phyloP scores from a whole-genome alignment of 768 basidiomycete species.

The Phanerochaete sordida region DNA sequence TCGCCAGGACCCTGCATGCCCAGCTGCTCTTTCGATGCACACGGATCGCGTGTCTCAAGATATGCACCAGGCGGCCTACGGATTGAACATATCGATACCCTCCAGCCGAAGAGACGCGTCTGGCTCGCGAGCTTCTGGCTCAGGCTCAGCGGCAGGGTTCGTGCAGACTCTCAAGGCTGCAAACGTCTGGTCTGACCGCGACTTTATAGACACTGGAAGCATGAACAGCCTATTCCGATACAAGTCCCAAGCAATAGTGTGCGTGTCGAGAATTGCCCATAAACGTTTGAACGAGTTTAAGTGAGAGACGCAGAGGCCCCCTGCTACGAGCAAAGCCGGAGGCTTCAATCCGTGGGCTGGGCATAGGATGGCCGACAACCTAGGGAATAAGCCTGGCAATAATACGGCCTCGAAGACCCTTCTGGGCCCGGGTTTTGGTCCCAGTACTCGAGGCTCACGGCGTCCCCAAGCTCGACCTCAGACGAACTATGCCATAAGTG shows the following conservation, averaged over 20 bases:
- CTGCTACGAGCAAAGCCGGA: too few relatives aligned
- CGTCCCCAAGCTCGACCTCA: background rate
- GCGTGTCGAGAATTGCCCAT: too few relatives aligned
- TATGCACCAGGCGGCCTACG: background rate
- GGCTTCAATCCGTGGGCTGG: background rate
- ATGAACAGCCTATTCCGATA: background rate
- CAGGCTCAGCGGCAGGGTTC: background rate
- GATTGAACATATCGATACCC: background rate
- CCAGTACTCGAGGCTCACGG: background rate
- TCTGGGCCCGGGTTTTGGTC: background rate
- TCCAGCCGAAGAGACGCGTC: slow-evolving; percentile 1
- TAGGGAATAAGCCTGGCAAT: background rate
- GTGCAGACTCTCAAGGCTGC: background rate
- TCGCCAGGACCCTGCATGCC: background rate
- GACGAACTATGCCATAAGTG: background rate
- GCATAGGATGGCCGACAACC: background rate
- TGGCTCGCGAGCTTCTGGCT: background rate
- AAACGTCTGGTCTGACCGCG: background rate
- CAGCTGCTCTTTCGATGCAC: too few relatives aligned
- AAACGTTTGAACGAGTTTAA: too few relatives aligned
- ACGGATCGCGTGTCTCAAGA: too few relatives aligned
- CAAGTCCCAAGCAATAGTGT: background rate
- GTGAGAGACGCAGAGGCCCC: too few relatives aligned
- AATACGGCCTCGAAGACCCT: background rate
- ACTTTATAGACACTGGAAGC: background rate